Evolutionary conservation across 306 rosid genomes (phyloP).

Genomic region (Clitoria ternatea): DNA sequence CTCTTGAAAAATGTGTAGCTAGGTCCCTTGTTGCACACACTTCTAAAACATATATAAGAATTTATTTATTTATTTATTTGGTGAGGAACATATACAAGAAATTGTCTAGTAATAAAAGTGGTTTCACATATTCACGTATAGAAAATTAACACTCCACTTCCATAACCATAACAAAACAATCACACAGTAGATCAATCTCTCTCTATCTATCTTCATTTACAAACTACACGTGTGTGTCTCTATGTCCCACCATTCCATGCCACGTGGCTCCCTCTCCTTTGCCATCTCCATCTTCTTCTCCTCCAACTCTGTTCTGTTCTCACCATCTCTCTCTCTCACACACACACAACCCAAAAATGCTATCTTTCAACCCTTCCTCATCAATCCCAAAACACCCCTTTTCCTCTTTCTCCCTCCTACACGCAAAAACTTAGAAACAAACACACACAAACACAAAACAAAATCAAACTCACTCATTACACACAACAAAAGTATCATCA

Average conservation of each 20-base stretch:
- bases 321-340: neutral
- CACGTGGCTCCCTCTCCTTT: slow-evolving; percentile 36
- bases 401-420: neutral
- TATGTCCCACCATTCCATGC: slow-evolving; percentile 28
- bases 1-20: no score
- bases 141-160: neutral
- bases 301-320: slow-evolving; percentile 20
- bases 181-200: neutral
- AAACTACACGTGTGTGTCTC: slow-evolving; percentile 44
- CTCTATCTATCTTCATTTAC: neutral
- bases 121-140: no score
- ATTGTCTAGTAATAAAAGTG: no score
- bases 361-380: slow-evolving; percentile 15
- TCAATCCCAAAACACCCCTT: neutral
- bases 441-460: neutral
- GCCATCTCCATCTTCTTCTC: slow-evolving; percentile 25
- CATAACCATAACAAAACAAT: neutral
- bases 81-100: no score
- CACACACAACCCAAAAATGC: neutral
- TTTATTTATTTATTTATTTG: no score
- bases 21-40: no score
- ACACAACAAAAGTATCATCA: neutral
- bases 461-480: neutral
- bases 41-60: no score
- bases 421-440: neutral